phyloP scores from a whole-genome alignment of 225 moss, liverwort and hornwort species.

The Takakia lepidozioides region DNA sequence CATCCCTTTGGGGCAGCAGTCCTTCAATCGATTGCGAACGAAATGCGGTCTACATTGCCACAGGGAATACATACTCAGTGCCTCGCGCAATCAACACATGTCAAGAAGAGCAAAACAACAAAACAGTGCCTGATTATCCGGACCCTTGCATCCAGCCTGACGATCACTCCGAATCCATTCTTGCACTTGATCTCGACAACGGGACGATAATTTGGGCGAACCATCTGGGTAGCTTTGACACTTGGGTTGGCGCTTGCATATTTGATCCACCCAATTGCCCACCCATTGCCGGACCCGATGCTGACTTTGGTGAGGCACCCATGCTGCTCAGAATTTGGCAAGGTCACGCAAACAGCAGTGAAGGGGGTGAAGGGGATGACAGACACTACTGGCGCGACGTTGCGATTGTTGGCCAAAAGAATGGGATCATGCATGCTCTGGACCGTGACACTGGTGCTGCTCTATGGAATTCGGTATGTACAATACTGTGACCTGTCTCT shows the following conservation, averaged over 20 bases:
- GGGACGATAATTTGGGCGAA: conserved; percentile 12
- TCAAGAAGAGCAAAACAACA: conserved; percentile 5
- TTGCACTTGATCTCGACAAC: conserved; percentile 12
- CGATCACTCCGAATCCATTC: conserved; percentile 8
- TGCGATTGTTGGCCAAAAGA: conserved; percentile 16
- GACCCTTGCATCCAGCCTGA: conserved; percentile 16
- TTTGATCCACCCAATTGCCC: conserved; percentile 14
- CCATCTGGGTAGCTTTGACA: conserved; percentile 17
- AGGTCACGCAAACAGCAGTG: too few relatives aligned
- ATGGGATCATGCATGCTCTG: conserved; percentile 20
- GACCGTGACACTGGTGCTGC: conserved; percentile 12
- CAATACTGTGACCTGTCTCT: too few relatives aligned
- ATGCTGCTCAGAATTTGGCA: conserved; percentile 19
- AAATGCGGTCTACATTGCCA: conserved; percentile 11
- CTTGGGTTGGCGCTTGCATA: conserved; percentile 11
- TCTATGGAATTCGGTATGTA: conserved; percentile 21
- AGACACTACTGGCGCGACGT: too few relatives aligned
- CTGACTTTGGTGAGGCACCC: conserved; percentile 27
- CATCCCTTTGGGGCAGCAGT: conserved; percentile 17
- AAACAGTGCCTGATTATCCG: conserved; percentile 8
- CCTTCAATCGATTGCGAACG: conserved; percentile 15
- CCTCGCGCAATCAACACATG: conserved; percentile 12
- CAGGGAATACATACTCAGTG: conserved; percentile 22
- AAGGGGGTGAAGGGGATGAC: background rate
- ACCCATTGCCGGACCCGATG: conserved; percentile 12